phyloP scores from a whole-genome alignment of 345 rosid genomes.

The Pistacia vera region DNA sequence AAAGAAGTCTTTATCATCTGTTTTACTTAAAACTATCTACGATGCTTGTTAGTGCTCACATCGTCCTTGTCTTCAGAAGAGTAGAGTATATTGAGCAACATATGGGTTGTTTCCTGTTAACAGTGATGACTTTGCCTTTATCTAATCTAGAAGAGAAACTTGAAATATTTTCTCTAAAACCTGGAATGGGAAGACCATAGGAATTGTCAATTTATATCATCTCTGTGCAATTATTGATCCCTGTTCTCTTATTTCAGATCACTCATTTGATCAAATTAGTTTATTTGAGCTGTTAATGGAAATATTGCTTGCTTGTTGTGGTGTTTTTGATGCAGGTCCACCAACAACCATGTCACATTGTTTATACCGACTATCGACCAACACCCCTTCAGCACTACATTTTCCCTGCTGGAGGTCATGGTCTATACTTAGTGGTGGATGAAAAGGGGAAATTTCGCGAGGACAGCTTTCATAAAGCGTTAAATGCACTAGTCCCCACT shows the following conservation, averaged over 20 bases:
- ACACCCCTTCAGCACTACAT: constrained; percentile 98
- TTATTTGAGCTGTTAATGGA: background rate
- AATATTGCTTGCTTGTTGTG: constrained; percentile 23
- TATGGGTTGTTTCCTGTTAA: background rate
- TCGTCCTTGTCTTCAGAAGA: background rate
- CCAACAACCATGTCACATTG: constrained; percentile 95
- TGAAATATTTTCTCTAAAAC: background rate
- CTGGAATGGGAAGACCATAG: background rate
- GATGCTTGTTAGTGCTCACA: background rate
- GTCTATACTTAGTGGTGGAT: constrained; percentile 90
- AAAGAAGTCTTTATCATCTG: too few relatives aligned
- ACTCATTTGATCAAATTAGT: background rate
- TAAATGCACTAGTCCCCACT: constrained; percentile 82
- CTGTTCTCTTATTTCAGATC: background rate
- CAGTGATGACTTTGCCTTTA: background rate
- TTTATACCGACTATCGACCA: constrained; percentile 98
- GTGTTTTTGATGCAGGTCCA: constrained; percentile 66
- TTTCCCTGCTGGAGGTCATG: constrained; percentile 93
- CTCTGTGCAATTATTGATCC: background rate
- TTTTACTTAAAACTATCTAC: background rate
- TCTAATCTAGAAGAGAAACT: background rate
- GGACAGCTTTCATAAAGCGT: constrained; percentile 91
- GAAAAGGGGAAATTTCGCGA: constrained; percentile 92
- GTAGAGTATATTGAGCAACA: background rate
- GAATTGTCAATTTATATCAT: background rate